Evolutionary conservation across 1,284 basidiomycete genomes (phyloP).

Genomic region (Irpex sp.): DNA sequence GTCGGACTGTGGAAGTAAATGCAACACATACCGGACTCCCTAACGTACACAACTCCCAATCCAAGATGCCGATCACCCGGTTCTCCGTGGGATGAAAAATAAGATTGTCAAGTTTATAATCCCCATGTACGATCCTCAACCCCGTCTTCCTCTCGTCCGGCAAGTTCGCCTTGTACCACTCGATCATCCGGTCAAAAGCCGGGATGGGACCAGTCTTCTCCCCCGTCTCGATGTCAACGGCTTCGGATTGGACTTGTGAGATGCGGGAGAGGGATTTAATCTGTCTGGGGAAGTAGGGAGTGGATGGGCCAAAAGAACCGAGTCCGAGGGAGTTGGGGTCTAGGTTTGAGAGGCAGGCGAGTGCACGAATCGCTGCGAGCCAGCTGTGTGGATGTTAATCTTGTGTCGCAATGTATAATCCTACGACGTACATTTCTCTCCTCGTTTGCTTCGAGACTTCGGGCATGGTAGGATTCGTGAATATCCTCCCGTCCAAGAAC

Average conservation of each 20-base stretch:
- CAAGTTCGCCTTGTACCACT: slow-evolving; percentile 74
- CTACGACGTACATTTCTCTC: slow-evolving; percentile 60
- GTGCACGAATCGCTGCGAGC: slow-evolving; percentile 71
- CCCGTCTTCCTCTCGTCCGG: slow-evolving; percentile 74
- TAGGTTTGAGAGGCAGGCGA: slow-evolving; percentile 75
- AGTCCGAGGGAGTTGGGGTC: slow-evolving; percentile 70
- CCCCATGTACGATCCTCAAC: slow-evolving; percentile 86
- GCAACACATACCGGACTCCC: slow-evolving; percentile 64
- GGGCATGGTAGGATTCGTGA: slow-evolving; percentile 80
- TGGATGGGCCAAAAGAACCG: slow-evolving; percentile 73
- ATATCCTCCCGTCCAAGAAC: slow-evolving; percentile 90
- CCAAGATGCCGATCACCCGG: slow-evolving; percentile 89
- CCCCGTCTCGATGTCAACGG: slow-evolving; percentile 72
- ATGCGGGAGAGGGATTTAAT: slow-evolving; percentile 83
- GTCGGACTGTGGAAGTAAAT: not conserved
- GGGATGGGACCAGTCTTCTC: slow-evolving; percentile 67
- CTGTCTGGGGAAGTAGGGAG: slow-evolving; percentile 89
- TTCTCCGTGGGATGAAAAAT: slow-evolving; percentile 93
- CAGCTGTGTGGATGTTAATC: slow-evolving; percentile 46
- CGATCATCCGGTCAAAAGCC: slow-evolving; percentile 66
- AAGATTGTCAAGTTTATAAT: slow-evolving; percentile 96
- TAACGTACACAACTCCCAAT: slow-evolving; percentile 96
- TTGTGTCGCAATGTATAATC: not conserved
- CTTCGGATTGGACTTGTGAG: slow-evolving; percentile 71
- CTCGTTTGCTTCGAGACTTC: slow-evolving; percentile 62